A percentile compares a stretch with the other conserved stretches of the same genome.
Conservation (phyloP, 164 flowering plant species). For the Malania oleifera region DNA sequence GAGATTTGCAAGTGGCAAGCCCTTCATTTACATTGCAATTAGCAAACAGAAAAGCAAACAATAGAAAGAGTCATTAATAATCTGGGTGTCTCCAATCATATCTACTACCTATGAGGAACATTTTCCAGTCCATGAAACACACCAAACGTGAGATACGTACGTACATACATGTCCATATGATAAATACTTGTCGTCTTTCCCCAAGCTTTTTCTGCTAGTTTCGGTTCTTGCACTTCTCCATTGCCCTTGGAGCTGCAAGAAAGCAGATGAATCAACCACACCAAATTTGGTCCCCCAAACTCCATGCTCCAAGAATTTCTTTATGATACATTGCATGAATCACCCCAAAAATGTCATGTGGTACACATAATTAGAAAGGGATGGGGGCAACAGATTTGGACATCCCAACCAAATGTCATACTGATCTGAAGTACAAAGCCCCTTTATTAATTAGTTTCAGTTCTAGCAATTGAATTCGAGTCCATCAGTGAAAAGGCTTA, state of each 20-base stretch:
- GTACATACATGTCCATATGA: slow-evolving; percentile 10
- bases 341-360: too few relatives aligned
- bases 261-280: background rate
- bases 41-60: slow-evolving; percentile 1
- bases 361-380: too few relatives aligned
- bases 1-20: slow-evolving; percentile 8
- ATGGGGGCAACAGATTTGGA: too few relatives aligned
- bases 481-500: too few relatives aligned
- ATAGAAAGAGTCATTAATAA: slow-evolving; percentile 4
- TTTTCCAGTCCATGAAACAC: slow-evolving; percentile 14
- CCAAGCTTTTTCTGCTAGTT: slow-evolving; percentile 7
- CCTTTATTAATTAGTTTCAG: too few relatives aligned
- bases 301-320: too few relatives aligned
- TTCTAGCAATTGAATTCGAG: too few relatives aligned
- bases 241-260: slow-evolving; percentile 51
- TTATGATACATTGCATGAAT: too few relatives aligned
- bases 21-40: slow-evolving; percentile 16
- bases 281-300: too few relatives aligned
- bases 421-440: too few relatives aligned
- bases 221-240: slow-evolving; percentile 39
- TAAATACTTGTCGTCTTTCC: background rate
- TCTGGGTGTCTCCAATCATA: slow-evolving; percentile 12
- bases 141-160: slow-evolving; percentile 11
- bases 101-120: slow-evolving; percentile 12
- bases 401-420: too few relatives aligned